Evolutionary conservation across 768 basidiomycete species (phyloP), one percentile per base, ranked within the genome.

Genomic region (Russula foetens): DNA sequence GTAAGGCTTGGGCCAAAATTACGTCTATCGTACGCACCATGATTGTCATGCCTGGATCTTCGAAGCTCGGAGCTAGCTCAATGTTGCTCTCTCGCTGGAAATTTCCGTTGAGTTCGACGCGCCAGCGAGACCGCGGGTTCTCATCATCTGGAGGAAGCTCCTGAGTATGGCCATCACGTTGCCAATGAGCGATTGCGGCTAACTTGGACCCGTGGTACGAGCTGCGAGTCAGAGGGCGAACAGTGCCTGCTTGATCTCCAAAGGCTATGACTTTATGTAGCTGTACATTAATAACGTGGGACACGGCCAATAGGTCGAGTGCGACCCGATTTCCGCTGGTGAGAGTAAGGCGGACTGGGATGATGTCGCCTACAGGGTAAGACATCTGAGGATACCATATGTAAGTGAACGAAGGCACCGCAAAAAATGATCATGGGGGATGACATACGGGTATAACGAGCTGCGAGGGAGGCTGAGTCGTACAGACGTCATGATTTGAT

Each of bases 181-280:
- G 51, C 64, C 64, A 65, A 2, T 51, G 50, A 28, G 64, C 64
- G 2, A 2, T 44, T 38, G 52, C 64, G 7, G 14, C 64, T 39
- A 44, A 56, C 3, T 63, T 38, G 7, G 24, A 33, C 24, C 49
- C 43, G 47, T 56, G 19, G 50, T 50, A 59, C 31, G 47, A 17
- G 23, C 4, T 23, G 14, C 48, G 48, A 33, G 4, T 23, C 7
- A 61, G 33, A 2, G 53, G 57, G 26, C 29, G 29, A 15, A 59
- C 14, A n/a, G 23, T 15, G 28, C 33, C 14, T n/a, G 38, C 57
- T 21, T 53, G 9, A 4, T 63, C 24, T 46, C 64, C 64, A 38
- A 65, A 65, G 12, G 29, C 53, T 11, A 65, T 21, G 12, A 41
- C 49, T 31, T 56, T 63, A 17, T 55, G 31, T 21, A 65, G 31